Evolutionary conservation across 1,284 basidiomycete species (phyloP), one percentile per base, ranked within the genome.

Genomic region (Golubevia sp.): DNA sequence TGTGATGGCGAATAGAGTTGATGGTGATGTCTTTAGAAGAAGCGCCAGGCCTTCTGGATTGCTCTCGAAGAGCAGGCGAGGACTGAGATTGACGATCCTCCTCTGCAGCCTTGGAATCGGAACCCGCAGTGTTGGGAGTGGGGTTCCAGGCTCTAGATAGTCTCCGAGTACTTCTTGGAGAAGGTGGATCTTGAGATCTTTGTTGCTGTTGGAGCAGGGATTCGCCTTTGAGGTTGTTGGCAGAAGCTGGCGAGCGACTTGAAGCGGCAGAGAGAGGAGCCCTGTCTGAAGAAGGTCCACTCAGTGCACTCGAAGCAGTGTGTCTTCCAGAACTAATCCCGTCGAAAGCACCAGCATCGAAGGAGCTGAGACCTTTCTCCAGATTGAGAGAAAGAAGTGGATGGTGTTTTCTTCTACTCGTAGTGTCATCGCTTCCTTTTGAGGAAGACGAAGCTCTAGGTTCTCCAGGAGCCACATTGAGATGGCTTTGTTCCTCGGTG

Each of bases 1-100:
- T 93, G 86, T 98, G 95, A 64, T 93, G 89, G 61, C 92, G 88
- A 66, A 98, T 94, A 76, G 94, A 96, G 52, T 74, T 61, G 63
- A 81, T 80, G 20, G 79, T 77, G 48, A 76, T 77, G 5, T 77
- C 74, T 52, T 73, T 77, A 34, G 70, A 66, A 0, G 64, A 61
- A 11, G 56, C 15, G 49, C 44, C 21, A 34, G 57, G n/a, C n/a
- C n/a, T n/a, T n/a, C n/a, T n/a, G n/a, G n/a, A n/a, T n/a, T n/a
- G n/a, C n/a, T 34, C 30, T 34, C 30, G 4, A 34, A 11, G 30
- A 34, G 4, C 30, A 5, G 30, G 30, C 4, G 30, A 34, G 11
- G 30, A 34, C 11, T 34, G 30, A 34, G 30, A 34, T 34, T 34
- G 30, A 34, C 30, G 30, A 34, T 34, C 30, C 30, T 34, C 30